Evolutionary conservation across 441 rosid genomes (phyloP), one percentile per base, ranked within the genome.

Genomic region (Corymbia calophylla): DNA sequence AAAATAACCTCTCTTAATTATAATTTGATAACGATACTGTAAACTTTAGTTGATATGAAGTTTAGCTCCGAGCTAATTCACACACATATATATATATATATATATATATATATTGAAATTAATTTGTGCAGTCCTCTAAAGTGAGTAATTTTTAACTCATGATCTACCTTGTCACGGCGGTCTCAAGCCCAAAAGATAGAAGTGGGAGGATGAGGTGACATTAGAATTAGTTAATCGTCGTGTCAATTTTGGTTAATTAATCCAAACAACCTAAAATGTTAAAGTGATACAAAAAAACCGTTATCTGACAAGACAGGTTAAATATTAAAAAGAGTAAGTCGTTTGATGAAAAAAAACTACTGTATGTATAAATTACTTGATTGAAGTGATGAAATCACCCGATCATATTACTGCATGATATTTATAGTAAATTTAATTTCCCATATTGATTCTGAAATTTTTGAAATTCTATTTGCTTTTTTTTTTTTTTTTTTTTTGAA

Each of bases 271-370:
- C 31, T 11, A 1, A n/a, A n/a, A 15, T 31, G 19, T 2, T 16
- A 16, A n/a, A 39, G 44, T 39, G 44, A 39, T 4, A 39, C 44
- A 39, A 39, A 39, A 39, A 39, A 39, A 39, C 1, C 0, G 11
- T 66, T 5, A 66, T 66, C 21, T 7, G 3, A 66, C 16, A 3
- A 73, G 17, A 0, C 17, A 73, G 3, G 23, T 21, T 21, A 23
- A 9, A 73, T 7, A 39, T 21, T 21, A 39, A 73, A 73, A 1
- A 73, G 27, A 39, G 29, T 1, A 16, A 13, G 5, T 1, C 0
- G 5, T 44, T 39, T 12, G 0, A 25, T 5, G 5, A 21, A 4
- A 73, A 0, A 0, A 39, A 73, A 6, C 1, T 21, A 23, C 2
- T 2, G 51, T 12, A 7, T 1, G 7, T 1, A 21, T 39, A 5